phyloP scores from a whole-genome alignment of 768 basidiomycete species.

The Leccinum variicolor region DNA sequence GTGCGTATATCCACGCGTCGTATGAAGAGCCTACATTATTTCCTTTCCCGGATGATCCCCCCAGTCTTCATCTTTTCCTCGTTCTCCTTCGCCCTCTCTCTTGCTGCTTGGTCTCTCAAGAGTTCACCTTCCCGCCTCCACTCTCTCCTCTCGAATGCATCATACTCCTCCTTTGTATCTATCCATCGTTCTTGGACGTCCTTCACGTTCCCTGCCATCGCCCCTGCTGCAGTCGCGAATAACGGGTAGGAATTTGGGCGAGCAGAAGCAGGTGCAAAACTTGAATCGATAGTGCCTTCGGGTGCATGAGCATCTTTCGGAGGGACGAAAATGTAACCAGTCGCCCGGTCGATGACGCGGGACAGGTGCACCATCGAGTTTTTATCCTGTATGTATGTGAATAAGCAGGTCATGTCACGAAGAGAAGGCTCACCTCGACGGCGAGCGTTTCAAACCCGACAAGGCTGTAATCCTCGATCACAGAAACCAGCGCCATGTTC shows the following conservation, averaged over 20 bases:
- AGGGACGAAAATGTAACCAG: slow-evolving; percentile 88
- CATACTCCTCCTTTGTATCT: slow-evolving; percentile 79
- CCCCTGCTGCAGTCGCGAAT: slow-evolving; percentile 62
- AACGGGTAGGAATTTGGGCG: slow-evolving; percentile 67
- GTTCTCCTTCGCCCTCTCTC: slow-evolving; percentile 7
- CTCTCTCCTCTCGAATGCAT: slow-evolving; percentile 71
- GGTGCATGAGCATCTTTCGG: slow-evolving; percentile 33
- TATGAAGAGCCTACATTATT: slow-evolving; percentile 13
- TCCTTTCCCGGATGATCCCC: slow-evolving; percentile 31
- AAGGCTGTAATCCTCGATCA: slow-evolving; percentile 91
- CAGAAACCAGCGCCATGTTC: slow-evolving; percentile 85
- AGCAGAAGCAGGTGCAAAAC: slow-evolving; percentile 34
- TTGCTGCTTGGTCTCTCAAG: slow-evolving; percentile 22
- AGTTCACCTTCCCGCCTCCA: slow-evolving; percentile 75
- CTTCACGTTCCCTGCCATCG: slow-evolving; percentile 50
- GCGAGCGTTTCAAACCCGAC: slow-evolving; percentile 97
- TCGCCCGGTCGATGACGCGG: slow-evolving; percentile 82
- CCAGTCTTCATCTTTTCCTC: slow-evolving; percentile 4
- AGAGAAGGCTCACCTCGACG: slow-evolving; percentile 65
- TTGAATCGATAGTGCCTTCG: slow-evolving; percentile 29
- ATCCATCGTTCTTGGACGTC: slow-evolving; percentile 95
- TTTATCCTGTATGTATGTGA: slow-evolving; percentile 63
- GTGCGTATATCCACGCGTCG: background rate
- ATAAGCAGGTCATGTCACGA: background rate
- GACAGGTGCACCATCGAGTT: slow-evolving; percentile 90